phyloP scores from a whole-genome alignment of 257 asterid genomes.

The Solanum bukasovii region DNA sequence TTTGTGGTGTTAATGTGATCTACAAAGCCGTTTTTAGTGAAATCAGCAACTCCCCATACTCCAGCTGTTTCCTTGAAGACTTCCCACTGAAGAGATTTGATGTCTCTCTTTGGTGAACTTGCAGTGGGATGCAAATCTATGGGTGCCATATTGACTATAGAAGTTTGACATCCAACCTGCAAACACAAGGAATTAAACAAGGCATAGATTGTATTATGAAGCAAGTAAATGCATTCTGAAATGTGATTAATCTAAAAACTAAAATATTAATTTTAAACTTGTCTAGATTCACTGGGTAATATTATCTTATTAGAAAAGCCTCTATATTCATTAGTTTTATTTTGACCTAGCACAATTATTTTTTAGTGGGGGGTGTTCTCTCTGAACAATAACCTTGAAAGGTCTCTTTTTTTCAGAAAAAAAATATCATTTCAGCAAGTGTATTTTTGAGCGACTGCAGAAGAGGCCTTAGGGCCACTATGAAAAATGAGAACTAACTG shows the following conservation, averaged over 20 bases:
- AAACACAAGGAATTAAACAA: not conserved
- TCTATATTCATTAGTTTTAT: not conserved
- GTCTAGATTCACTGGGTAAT: not conserved
- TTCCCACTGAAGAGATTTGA: conserved; percentile 60
- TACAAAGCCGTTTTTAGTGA: conserved; percentile 45
- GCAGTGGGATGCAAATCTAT: conserved; percentile 41
- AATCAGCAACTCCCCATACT: conserved; percentile 72
- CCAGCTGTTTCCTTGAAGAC: conserved; percentile 63
- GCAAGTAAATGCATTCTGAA: not conserved
- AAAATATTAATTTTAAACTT: not conserved
- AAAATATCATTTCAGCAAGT: not conserved
- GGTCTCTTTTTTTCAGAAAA: not conserved
- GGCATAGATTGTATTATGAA: not conserved
- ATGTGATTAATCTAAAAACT: not conserved
- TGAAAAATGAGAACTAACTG: not conserved
- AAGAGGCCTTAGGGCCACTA: not conserved
- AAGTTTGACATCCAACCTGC: conserved; percentile 67
- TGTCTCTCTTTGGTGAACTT: conserved; percentile 28
- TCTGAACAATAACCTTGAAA: not conserved
- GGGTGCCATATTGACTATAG: conserved; percentile 69
- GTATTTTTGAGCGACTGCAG: not conserved
- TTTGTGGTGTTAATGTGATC: conserved; percentile 88
- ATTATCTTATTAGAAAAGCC: not conserved
- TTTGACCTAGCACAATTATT: not conserved
- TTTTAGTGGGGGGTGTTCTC: not conserved